These are phyloP conservation scores for Clonostachys byssicola DNA, from an alignment of 2,329 filamentous ascomycete species.

Conservation along the genomic window DNA sequence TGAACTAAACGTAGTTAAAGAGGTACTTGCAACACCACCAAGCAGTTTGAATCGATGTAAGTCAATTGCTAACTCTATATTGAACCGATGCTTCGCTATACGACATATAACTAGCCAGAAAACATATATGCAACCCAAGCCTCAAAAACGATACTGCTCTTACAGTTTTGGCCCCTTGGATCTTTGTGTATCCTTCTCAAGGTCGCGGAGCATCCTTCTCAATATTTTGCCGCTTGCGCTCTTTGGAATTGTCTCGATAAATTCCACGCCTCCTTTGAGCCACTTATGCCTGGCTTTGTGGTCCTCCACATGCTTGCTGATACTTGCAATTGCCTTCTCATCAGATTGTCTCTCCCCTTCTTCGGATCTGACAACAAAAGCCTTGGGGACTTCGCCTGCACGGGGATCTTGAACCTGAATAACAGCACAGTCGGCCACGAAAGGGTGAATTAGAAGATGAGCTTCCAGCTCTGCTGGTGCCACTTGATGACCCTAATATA, in stretches of 20 bases:
- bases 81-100: too few relatives aligned
- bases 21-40: too few relatives aligned
- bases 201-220: conserved; percentile 62
- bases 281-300: conserved; percentile 65
- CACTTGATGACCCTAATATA: conserved; percentile 62
- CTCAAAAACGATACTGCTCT: too few relatives aligned
- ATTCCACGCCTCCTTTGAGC: conserved; percentile 56
- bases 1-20: too few relatives aligned
- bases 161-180: conserved; percentile 63
- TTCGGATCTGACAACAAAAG: conserved; percentile 49
- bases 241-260: conserved; percentile 64
- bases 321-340: conserved; percentile 38
- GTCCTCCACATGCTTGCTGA: conserved; percentile 54
- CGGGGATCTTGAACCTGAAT: conserved; percentile 58
- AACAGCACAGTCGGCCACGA: conserved; percentile 69
- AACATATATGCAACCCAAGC: too few relatives aligned
- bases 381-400: conserved; percentile 56
- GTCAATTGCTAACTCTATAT: too few relatives aligned
- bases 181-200: conserved; percentile 62
- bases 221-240: conserved; percentile 69
- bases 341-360: conserved; percentile 44
- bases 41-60: too few relatives aligned
- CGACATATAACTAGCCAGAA: too few relatives aligned
- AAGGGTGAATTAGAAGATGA: conserved; percentile 63
- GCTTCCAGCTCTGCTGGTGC: conserved; percentile 74